Conservation (phyloP, 2,329 filamentous ascomycete genomes). For the Claviceps pusilla region DNA sequence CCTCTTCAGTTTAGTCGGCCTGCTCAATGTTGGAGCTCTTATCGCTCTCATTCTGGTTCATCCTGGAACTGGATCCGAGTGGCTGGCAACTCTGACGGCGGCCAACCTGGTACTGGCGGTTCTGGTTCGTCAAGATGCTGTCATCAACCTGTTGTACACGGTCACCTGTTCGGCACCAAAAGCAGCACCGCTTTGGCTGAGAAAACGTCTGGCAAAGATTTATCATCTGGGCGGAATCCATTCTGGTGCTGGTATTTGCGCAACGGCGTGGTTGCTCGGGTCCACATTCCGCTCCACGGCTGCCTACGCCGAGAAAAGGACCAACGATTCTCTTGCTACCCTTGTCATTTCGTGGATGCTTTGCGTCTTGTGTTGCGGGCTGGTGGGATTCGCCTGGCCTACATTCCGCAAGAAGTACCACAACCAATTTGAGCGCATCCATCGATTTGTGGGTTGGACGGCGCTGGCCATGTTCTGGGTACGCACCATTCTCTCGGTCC, state of each 20-base stretch:
- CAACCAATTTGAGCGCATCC: conserved; percentile 54
- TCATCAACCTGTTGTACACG: conserved; percentile 36
- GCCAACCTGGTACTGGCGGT: conserved; percentile 35
- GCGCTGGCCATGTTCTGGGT: conserved; percentile 50
- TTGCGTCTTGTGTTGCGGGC: conserved; percentile 38
- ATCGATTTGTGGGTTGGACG: conserved; percentile 61
- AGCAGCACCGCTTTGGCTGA: conserved; percentile 31
- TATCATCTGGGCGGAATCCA: conserved; percentile 39
- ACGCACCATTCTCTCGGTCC: conserved; percentile 41
- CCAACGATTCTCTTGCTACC: conserved; percentile 24
- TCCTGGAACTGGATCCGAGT: conserved; percentile 18
- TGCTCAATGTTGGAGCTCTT: conserved; percentile 35
- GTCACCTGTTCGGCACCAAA: conserved; percentile 30
- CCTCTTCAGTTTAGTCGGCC: conserved; percentile 37
- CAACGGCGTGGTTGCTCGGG: conserved; percentile 33
- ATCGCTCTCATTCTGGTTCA: conserved; percentile 24
- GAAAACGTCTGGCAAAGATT: conserved; percentile 32
- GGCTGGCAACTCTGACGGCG: conserved; percentile 27
- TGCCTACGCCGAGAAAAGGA: conserved; percentile 16
- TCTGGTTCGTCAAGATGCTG: conserved; percentile 36
- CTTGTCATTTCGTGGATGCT: conserved; percentile 42
- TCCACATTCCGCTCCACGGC: conserved; percentile 25
- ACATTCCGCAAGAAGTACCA: conserved; percentile 46
- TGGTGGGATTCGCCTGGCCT: conserved; percentile 51
- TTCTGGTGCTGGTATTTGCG: conserved; percentile 33